Percentiles rank a stretch among this genome's conserved stretches.
Conservation (phyloP, 2,329 filamentous ascomycete genomes). For the Chaetomiaceae sp. region DNA sequence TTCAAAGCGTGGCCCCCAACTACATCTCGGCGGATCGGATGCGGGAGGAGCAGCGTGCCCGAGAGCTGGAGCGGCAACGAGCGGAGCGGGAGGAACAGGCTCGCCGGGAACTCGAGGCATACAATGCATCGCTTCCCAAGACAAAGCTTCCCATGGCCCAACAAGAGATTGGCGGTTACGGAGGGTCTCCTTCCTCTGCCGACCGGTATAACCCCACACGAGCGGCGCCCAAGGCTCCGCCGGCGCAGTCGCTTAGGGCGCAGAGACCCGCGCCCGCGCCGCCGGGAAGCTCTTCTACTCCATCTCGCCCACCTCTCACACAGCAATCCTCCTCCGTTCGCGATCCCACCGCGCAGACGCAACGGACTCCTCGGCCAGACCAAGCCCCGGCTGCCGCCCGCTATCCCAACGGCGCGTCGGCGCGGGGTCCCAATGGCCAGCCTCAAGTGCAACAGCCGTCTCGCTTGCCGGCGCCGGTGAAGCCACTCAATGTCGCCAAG, state of each 20-base stretch:
- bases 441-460: slow-evolving; percentile 41
- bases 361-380: slow-evolving; percentile 44
- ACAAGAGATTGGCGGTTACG: slow-evolving; percentile 77
- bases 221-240: slow-evolving; percentile 64
- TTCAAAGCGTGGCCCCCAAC: slow-evolving; percentile 51
- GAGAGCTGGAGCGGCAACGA: slow-evolving; percentile 55
- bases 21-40: slow-evolving; percentile 48
- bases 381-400: slow-evolving; percentile 51
- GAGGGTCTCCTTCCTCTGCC: slow-evolving; percentile 41
- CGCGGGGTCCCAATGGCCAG: slow-evolving; percentile 45
- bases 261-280: slow-evolving; percentile 79
- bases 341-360: slow-evolving; percentile 38
- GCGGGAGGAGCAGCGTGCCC: slow-evolving; percentile 56
- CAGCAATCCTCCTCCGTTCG: slow-evolving; percentile 47
- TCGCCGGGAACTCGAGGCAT: slow-evolving; percentile 74
- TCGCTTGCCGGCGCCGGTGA: slow-evolving; percentile 60
- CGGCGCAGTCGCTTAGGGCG: slow-evolving; percentile 55
- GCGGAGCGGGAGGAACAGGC: slow-evolving; percentile 60
- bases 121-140: slow-evolving; percentile 85
- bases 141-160: slow-evolving; percentile 75
- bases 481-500: slow-evolving; percentile 76
- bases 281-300: slow-evolving; percentile 35
- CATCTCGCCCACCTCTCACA: slow-evolving; percentile 42
- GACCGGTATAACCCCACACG: slow-evolving; percentile 81
- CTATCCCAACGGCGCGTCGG: slow-evolving; percentile 52